phyloP scores from a whole-genome alignment of 2,329 filamentous ascomycete species.

The Juglanconis sp. region DNA sequence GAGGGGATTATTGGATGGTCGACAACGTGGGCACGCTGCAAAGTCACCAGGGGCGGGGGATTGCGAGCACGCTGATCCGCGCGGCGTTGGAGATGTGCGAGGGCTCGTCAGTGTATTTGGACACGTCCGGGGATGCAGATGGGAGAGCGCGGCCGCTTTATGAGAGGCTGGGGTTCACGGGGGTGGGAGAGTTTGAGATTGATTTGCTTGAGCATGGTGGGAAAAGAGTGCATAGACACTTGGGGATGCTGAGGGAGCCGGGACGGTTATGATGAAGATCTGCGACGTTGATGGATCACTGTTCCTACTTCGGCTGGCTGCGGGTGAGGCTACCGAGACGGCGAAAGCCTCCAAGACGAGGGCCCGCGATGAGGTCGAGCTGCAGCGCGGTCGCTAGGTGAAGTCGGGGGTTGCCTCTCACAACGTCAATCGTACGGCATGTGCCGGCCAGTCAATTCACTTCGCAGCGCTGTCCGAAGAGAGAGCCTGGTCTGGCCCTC shows the following conservation, averaged over 20 bases:
- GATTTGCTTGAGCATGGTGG: background rate
- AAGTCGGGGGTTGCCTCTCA: too few species aligned
- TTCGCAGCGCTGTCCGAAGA: too few species aligned
- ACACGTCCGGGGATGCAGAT: slow-evolving; percentile 12
- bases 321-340: background rate
- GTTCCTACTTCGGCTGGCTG: slow-evolving; percentile 50
- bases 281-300: slow-evolving; percentile 55
- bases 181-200: background rate
- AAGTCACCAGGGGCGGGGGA: slow-evolving; percentile 1
- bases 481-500: too few species aligned
- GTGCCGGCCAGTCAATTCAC: too few species aligned
- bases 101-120: slow-evolving; percentile 4
- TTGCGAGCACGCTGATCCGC: slow-evolving; percentile 4
- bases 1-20: background rate
- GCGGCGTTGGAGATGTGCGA: background rate
- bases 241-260: slow-evolving; percentile 8
- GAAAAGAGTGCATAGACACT: slow-evolving; percentile 1
- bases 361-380: too few species aligned
- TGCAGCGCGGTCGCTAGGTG: too few species aligned
- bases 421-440: too few species aligned
- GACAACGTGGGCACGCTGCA: slow-evolving; percentile 13
- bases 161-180: slow-evolving; percentile 7
- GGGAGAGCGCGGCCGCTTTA: slow-evolving; percentile 8
- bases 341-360: too few species aligned
- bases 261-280: slow-evolving; percentile 54